Percentiles rank a stretch among this genome's conserved stretches.
These are phyloP conservation scores for Yamadazyma insecticola DNA, from an alignment of 805 yeast genomes.

Conservation along the genomic window DNA sequence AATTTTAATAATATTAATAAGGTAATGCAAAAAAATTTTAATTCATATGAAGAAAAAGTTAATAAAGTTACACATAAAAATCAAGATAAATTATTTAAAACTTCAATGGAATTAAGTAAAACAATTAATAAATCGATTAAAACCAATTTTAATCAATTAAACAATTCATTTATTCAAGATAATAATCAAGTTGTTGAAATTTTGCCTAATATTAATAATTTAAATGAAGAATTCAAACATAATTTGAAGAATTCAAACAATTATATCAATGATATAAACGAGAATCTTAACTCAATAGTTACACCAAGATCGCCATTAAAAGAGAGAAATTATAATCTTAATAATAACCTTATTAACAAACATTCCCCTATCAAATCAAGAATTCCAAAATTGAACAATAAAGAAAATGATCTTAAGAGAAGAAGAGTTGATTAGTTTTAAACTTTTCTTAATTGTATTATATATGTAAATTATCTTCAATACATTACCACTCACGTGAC, in stretches of 20 bases:
- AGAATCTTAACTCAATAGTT: not conserved
- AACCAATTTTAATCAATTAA: conserved; percentile 6
- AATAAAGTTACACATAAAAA: conserved; percentile 4
- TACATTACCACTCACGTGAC: too few relatives aligned
- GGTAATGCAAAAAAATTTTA: conserved; percentile 3
- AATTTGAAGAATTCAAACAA: conserved; percentile 1
- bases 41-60: conserved; percentile 5
- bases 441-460: too few relatives aligned
- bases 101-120: conserved; percentile 4
- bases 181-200: not conserved
- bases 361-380: too few relatives aligned
- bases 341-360: too few relatives aligned
- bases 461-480: too few relatives aligned
- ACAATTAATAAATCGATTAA: conserved; percentile 4
- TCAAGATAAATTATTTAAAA: conserved; percentile 5
- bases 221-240: not conserved
- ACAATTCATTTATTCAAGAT: conserved; percentile 1
- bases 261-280: not conserved
- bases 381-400: too few relatives aligned
- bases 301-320: too few relatives aligned
- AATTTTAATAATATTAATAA: conserved; percentile 1
- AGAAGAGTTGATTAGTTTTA: too few relatives aligned
- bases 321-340: too few relatives aligned
- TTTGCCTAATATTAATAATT: conserved; percentile 1
- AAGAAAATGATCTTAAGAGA: too few relatives aligned